Percentiles rank a stretch among this genome's conserved stretches.
These are phyloP conservation scores for Fonsecaea nubica DNA, from an alignment of 2,329 filamentous ascomycete species.

Conservation along the genomic window DNA sequence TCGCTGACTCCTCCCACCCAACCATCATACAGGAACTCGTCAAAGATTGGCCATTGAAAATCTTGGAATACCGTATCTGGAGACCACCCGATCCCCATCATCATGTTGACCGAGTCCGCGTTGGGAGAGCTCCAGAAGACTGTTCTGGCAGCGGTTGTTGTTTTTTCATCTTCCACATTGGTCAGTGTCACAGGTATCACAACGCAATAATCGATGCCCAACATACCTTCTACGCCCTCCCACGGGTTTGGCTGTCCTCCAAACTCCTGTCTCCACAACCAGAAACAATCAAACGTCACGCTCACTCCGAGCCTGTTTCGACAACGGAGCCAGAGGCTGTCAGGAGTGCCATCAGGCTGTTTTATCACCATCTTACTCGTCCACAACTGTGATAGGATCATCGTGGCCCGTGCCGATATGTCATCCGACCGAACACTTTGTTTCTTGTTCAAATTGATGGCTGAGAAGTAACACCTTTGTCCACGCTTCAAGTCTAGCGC, in stretches of 20 bases:
- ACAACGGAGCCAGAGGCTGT: constrained; percentile 27
- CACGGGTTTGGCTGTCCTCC: constrained; percentile 25
- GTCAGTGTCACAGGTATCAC: not conserved
- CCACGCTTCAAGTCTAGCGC: constrained; percentile 24
- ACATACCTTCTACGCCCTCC: constrained; percentile 27
- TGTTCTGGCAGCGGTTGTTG: constrained; percentile 6
- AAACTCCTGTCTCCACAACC: constrained; percentile 32
- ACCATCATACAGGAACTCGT: constrained; percentile 22
- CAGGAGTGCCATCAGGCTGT: constrained; percentile 23
- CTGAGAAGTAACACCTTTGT: constrained; percentile 29
- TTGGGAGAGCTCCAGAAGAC: constrained; percentile 3
- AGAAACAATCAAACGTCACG: constrained; percentile 29
- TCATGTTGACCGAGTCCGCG: constrained; percentile 18
- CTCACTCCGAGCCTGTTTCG: constrained; percentile 29
- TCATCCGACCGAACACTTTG: constrained; percentile 30
- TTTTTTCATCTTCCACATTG: constrained; percentile 16
- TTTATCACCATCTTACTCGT: constrained; percentile 27
- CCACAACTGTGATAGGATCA: constrained; percentile 32
- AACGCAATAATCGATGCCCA: not conserved
- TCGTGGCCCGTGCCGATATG: constrained; percentile 21
- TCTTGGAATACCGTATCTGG: constrained; percentile 29
- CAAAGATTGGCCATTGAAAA: constrained; percentile 30
- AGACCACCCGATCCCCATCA: constrained; percentile 33
- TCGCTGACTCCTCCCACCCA: constrained; percentile 11
- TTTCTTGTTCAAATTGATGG: constrained; percentile 27